Percentiles rank a stretch among this genome's conserved stretches.
Conservation (phyloP, 2,329 filamentous ascomycete genomes). For the Pseudomassariella vexata region DNA sequence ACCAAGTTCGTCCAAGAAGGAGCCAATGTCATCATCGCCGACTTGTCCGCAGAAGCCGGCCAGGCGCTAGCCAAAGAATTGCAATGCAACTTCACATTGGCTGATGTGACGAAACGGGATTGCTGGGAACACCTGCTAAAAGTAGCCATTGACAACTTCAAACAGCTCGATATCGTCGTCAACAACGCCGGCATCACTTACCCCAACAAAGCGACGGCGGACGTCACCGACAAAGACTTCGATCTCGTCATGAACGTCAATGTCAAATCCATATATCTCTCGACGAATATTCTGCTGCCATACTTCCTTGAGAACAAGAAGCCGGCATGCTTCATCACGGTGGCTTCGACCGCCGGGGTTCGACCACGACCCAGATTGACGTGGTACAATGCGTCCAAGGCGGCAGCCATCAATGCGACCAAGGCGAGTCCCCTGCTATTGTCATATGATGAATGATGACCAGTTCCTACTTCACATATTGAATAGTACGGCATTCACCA, state of each 20-base stretch:
- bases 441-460: not conserved
- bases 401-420: slow-evolving; percentile 55
- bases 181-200: slow-evolving; percentile 59
- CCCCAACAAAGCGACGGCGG: slow-evolving; percentile 54
- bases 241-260: slow-evolving; percentile 64
- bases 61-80: slow-evolving; percentile 38
- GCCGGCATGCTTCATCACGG: slow-evolving; percentile 58
- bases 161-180: slow-evolving; percentile 50
- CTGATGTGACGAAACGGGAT: slow-evolving; percentile 44
- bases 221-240: slow-evolving; percentile 62
- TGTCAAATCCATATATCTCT: slow-evolving; percentile 60
- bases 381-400: slow-evolving; percentile 65
- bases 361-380: slow-evolving; percentile 58
- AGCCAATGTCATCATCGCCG: slow-evolving; percentile 54
- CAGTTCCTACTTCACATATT: no score
- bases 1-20: slow-evolving; percentile 55
- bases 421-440: slow-evolving; percentile 28
- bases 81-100: slow-evolving; percentile 34
- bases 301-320: slow-evolving; percentile 53
- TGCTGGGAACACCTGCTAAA: slow-evolving; percentile 49
- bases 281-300: slow-evolving; percentile 52
- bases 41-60: slow-evolving; percentile 50
- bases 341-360: slow-evolving; percentile 57
- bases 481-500: no score
- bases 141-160: slow-evolving; percentile 37